Percentiles rank a stretch among this genome's conserved stretches.
Conservation (phyloP, 2,329 filamentous ascomycete species). For the Pseudocercospora pini-densiflorae region DNA sequence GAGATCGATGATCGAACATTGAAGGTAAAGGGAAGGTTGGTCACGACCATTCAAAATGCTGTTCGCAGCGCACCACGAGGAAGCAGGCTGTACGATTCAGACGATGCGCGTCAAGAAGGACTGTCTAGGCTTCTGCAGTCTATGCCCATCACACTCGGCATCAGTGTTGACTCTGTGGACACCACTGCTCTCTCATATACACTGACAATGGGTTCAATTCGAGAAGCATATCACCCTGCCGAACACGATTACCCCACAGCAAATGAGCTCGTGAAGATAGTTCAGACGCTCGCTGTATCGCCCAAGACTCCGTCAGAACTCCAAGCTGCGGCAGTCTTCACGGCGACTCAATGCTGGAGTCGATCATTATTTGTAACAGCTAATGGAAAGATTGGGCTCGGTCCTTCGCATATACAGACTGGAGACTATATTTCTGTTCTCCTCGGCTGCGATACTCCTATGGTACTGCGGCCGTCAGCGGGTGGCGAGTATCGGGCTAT, state of each 20-base stretch:
- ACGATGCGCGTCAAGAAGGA: not conserved
- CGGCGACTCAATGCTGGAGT: not conserved
- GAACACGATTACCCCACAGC: too few relatives aligned
- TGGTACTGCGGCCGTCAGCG: not conserved
- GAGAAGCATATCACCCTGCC: not conserved
- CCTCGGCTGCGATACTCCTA: not conserved
- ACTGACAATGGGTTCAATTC: not conserved
- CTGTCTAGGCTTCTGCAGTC: not conserved
- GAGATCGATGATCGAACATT: not conserved
- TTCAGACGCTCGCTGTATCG: not conserved
- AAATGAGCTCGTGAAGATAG: not conserved
- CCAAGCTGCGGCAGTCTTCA: not conserved
- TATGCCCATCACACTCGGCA: not conserved
- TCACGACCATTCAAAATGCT: not conserved
- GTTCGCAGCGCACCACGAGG: not conserved
- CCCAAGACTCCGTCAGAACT: not conserved
- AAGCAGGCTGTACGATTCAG: not conserved
- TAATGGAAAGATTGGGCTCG: not conserved
- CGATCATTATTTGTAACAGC: not conserved
- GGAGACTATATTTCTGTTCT: not conserved
- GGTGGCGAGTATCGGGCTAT: not conserved
- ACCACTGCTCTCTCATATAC: not conserved
- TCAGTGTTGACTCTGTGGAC: not conserved
- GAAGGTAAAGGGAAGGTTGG: not conserved
- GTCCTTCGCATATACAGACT: not conserved